These are phyloP conservation scores for Eremochloa ophiuroides DNA, from an alignment of 176 grass and related monocot genomes.

Conservation along the genomic window DNA sequence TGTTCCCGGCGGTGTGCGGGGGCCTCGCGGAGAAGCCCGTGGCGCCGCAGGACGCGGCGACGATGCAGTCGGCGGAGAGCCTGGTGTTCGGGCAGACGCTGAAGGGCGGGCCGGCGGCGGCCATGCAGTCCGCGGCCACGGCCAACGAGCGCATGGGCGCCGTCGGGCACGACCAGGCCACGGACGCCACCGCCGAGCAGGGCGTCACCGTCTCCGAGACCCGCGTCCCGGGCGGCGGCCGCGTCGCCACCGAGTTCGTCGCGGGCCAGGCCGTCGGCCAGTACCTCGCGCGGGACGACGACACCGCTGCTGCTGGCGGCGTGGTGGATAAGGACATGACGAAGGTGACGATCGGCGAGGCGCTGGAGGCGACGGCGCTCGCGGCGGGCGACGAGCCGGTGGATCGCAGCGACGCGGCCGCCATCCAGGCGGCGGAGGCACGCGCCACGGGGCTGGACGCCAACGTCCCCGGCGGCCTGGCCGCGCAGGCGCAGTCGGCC, in stretches of 20 bases:
- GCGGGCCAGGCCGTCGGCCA: slow-evolving; percentile 50
- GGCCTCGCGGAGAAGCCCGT: slow-evolving; percentile 41
- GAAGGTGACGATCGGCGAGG: slow-evolving; percentile 69
- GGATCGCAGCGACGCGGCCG: slow-evolving; percentile 71
- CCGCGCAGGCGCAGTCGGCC: slow-evolving; percentile 41
- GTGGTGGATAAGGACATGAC: not conserved
- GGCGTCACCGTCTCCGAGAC: slow-evolving; percentile 58
- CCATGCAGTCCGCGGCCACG: slow-evolving; percentile 60
- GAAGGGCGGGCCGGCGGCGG: slow-evolving; percentile 49
- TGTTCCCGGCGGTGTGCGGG: slow-evolving; percentile 51
- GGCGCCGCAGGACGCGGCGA: slow-evolving; percentile 58
- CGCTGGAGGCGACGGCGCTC: slow-evolving; percentile 47
- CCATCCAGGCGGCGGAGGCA: slow-evolving; percentile 61
- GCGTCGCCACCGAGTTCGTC: slow-evolving; percentile 70
- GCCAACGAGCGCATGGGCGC: slow-evolving; percentile 53
- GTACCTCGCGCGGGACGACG: slow-evolving; percentile 18
- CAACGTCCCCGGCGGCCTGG: slow-evolving; percentile 34
- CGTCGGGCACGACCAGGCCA: slow-evolving; percentile 54
- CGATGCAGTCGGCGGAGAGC: slow-evolving; percentile 67
- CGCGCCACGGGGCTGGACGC: slow-evolving; percentile 38
- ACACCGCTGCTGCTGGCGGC: too few relatives aligned
- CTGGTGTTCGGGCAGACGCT: slow-evolving; percentile 39
- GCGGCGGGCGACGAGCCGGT: slow-evolving; percentile 32
- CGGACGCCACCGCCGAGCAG: slow-evolving; percentile 23
- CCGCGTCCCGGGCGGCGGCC: slow-evolving; percentile 30